Evolutionary conservation across 148 eudicot species (phyloP).

Genomic region (Arbutus unedo): DNA sequence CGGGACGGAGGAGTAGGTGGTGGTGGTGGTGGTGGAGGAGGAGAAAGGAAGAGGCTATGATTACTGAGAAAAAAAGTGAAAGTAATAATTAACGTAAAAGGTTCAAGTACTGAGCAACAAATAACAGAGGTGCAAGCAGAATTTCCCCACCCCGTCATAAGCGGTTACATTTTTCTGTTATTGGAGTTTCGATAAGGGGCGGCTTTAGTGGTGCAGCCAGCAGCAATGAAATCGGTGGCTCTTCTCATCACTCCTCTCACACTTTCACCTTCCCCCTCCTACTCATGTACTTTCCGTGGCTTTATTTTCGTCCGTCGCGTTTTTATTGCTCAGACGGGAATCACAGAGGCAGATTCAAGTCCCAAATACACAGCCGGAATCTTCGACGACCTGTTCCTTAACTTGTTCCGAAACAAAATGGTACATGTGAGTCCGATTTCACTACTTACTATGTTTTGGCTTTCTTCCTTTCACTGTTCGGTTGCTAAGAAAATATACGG

Average conservation of each 20-base stretch:
- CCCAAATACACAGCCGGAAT: constrained; percentile 37
- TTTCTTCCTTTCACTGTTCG: constrained; percentile 3
- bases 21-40: too few relatives aligned
- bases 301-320: neutral
- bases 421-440: constrained; percentile 29
- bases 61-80: too few relatives aligned
- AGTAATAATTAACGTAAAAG: too few relatives aligned
- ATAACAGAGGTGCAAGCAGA: too few relatives aligned
- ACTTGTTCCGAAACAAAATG: constrained; percentile 47
- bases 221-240: neutral
- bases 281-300: neutral
- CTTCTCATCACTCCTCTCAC: neutral
- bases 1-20: too few relatives aligned
- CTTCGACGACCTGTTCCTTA: constrained; percentile 39
- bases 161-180: too few relatives aligned
- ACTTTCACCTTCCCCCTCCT: neutral
- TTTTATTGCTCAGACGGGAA: constrained; percentile 8
- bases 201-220: neutral
- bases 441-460: neutral
- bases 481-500: neutral
- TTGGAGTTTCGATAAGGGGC: too few relatives aligned
- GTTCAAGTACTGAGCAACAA: too few relatives aligned
- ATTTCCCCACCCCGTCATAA: too few relatives aligned
- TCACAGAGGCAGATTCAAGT: constrained; percentile 23
- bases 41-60: too few relatives aligned